Conservation (phyloP, 441 rosid species). For the Gossypium laxum region DNA sequence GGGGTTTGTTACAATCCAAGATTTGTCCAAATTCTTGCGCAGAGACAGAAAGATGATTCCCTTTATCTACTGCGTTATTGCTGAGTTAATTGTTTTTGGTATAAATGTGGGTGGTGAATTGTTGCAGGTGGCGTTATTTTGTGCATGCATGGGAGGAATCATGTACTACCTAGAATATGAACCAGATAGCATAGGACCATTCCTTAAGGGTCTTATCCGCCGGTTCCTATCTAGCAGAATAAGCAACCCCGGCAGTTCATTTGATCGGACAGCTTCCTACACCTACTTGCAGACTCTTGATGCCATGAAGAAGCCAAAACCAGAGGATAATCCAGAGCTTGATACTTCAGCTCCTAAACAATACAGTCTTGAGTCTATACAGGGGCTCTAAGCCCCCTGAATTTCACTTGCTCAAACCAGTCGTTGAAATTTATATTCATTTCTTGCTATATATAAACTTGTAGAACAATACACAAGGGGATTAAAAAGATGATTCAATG, state of each 20-base stretch:
- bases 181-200: slow-evolving; percentile 92
- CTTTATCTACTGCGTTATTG: not conserved
- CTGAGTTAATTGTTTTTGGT: not conserved
- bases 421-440: slow-evolving; percentile 15
- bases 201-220: slow-evolving; percentile 72
- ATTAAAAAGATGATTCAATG: not conserved
- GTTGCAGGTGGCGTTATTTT: slow-evolving; percentile 78
- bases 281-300: slow-evolving; percentile 61
- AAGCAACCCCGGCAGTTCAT: slow-evolving; percentile 58
- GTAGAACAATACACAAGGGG: not conserved
- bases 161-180: slow-evolving; percentile 92
- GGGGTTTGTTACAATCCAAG: not conserved
- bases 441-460: not conserved
- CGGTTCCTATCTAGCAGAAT: slow-evolving; percentile 93
- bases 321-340: slow-evolving; percentile 37
- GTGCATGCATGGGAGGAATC: slow-evolving; percentile 96
- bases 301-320: slow-evolving; percentile 47
- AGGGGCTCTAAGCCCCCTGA: slow-evolving; percentile 51
- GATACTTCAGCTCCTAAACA: slow-evolving; percentile 44
- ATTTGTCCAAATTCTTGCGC: not conserved
- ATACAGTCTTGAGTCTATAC: slow-evolving; percentile 84
- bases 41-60: not conserved
- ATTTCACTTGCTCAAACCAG: slow-evolving; percentile 12
- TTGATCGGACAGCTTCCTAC: slow-evolving; percentile 52
- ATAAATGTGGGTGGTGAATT: not conserved